phyloP scores from a whole-genome alignment of 2,329 filamentous ascomycete genomes.

The Penicillium thymicola region DNA sequence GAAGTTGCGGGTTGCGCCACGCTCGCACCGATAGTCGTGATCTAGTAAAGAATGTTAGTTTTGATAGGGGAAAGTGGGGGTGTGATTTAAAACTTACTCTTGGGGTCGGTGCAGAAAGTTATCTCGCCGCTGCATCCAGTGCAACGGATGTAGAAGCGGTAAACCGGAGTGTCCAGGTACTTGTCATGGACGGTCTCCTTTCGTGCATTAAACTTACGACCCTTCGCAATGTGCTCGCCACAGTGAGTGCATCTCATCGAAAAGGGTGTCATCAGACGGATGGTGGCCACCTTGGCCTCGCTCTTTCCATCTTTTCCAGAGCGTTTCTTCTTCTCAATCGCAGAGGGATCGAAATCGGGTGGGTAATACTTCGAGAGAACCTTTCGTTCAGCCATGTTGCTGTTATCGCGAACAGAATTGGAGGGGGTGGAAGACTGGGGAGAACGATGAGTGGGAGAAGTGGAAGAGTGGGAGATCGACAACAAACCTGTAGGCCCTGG shows the following conservation, averaged over 20 bases:
- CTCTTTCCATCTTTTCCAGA: slow-evolving; percentile 48
- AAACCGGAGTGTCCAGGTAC: slow-evolving; percentile 85
- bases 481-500: too few species aligned
- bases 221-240: slow-evolving; percentile 82
- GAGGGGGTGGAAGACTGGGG: too few species aligned
- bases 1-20: slow-evolving; percentile 86
- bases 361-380: slow-evolving; percentile 62
- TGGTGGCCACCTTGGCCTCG: slow-evolving; percentile 73
- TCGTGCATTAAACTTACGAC: slow-evolving; percentile 89
- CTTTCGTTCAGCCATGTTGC: slow-evolving; percentile 77
- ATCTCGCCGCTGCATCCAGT: slow-evolving; percentile 84
- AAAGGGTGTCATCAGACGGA: slow-evolving; percentile 76
- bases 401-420: background rate
- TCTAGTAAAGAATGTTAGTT: slow-evolving; percentile 9
- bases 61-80: background rate
- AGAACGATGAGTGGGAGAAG: too few species aligned
- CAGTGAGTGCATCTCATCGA: slow-evolving; percentile 66
- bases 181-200: slow-evolving; percentile 91
- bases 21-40: slow-evolving; percentile 79
- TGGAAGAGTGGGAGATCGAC: too few species aligned
- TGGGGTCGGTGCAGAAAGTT: slow-evolving; percentile 90
- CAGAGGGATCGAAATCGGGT: slow-evolving; percentile 84
- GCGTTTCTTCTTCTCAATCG: slow-evolving; percentile 63
- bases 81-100: slow-evolving; percentile 52
- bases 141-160: slow-evolving; percentile 86